Evolutionary conservation across 2,329 filamentous ascomycete species (phyloP), one percentile per base, ranked within the genome.

Genomic region (Nothophoma quercina): DNA sequence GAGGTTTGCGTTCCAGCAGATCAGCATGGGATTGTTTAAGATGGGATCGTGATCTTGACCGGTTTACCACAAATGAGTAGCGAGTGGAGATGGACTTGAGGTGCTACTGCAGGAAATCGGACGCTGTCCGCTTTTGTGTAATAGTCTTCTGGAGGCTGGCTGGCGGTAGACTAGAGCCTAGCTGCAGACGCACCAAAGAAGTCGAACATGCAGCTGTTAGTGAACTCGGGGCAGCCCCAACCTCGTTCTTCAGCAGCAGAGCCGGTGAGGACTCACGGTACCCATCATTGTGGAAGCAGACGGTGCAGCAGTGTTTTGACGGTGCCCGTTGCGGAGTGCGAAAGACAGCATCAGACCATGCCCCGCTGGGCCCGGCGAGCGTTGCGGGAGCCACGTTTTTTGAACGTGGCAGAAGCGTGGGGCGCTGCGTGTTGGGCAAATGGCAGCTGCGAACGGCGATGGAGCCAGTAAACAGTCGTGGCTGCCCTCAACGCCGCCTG

Each of bases 351-450:
- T 34, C 43, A 34, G 50, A 15, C 38, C 19, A 34, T 38, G 42
- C 50, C 50, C 43, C 32, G 18, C 43, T 22, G 35, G 19, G 21
- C 18, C 32, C 21, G 32, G 26, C 26, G 21, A 39, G 33, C 26
- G 47, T 38, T 49, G 58, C 58, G 56, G 56, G 58, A 56, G 41
- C 55, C 58, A 48, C 53, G 54, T 56, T 60, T 29, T 28, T 18
- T 41, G 38, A 57, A 64, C 60, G 63, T 63, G 61, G 61, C 56
- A 51, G 43, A 33, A 49, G 58, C 63, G 58, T 60, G 59, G 63
- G 61, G 51, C 55, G 52, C 59, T 51, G 55, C 43, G 36, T 44
- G 47, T 13, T 43, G 29, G 40, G 23, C 48, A 29, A 53, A 40
- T 44, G 50, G 50, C 30, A 46, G 49, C 38, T 42, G 59, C 34